Base-by-base conservation (phyloP, 164 flowering plant species). In the Houttuynia cordata region DNA sequence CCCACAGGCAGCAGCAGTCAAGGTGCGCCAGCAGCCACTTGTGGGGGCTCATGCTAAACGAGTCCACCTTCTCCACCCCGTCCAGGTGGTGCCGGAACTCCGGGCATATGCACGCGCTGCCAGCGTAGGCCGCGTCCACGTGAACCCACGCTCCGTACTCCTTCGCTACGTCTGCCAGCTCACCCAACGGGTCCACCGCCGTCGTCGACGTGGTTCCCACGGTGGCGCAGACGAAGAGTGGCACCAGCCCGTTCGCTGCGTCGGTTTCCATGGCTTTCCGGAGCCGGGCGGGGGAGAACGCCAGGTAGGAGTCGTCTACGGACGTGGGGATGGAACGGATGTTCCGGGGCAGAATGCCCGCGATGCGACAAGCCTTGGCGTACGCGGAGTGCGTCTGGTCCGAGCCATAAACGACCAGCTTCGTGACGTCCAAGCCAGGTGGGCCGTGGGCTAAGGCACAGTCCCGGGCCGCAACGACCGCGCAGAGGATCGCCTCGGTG, bases 1-100 rank as follows among this genome's bases (percentile, higher is more conserved):
- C 77, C 88, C 88, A 85, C 37, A 83, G 34, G 62, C 91, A 83
- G 53, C 83, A 81, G 34, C 82, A 80, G 47, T 83, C 86, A 69
- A 83, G 56, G 67, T 67, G 67, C 10, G 73, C 74, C 24, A 83
- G 76, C 1, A 85, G 58, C 91, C 88, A 83, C 54, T 85, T 85
- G 55, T 81, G 88, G 0, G 84, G 81, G 53, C 74, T 78, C 17
- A 81, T 50, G 56, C 86, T 85, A 23, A 83, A 10, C 3, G 88
- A 83, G 68, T 81, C 80, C 0, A 67, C 79, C 22, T 58, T 55
- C 10, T 83, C 88, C 0, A 85, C 58, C 15, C 84, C 88, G 54
- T 75, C 53, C 42, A 85, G 23, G 51, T 69, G 70, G 18, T 73
- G 72, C 10, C 86, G 70, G 24, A 75, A 81, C 78, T 85, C 91